Evolutionary conservation across 1,284 basidiomycete species (phyloP), one percentile per base, ranked within the genome.

Genomic region (Leccinum subfulvum): DNA sequence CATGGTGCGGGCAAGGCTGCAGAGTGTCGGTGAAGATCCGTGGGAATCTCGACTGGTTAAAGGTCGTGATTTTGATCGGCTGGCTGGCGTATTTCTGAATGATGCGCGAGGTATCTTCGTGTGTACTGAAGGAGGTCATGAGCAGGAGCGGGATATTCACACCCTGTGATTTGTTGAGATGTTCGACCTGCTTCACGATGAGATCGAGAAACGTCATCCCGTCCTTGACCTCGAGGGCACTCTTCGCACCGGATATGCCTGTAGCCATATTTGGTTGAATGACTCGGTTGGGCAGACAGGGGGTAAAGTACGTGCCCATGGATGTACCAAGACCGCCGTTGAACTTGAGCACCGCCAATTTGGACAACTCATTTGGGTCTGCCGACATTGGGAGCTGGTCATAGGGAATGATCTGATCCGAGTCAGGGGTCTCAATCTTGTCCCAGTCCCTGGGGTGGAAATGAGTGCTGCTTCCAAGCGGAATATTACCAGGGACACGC

Each of bases 81-180:
- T 95, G 94, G 81, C 96, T 95, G 63, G 89, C 92, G 79, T 98
- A 98, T 81, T 98, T 98, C 79, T 98, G 95, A 79, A 98, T 97
- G 82, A 98, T 95, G 67, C 93, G 90, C 64, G 92, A 85, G 60
- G 94, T 97, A 77, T 97, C 95, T 62, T 96, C 93, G 76, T 95
- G 94, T 52, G 96, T 98, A 84, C 97, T 97, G 88, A 98, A 98
- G 66, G 94, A 97, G 76, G 96, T 97, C 97, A 98, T 97, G 74
- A 98, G 87, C 80, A 98, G 93, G 76, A 98, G 92, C 37, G 95
- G 95, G 39, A 97, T 94, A 78, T 97, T 84, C 68, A 88, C 85
- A 60, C 81, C 82, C 67, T 80, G 77, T 52, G 84, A 83, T 61
- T 85, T 88, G 80, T 90, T 89, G 71, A 90, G 83, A 69, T 90